Conservation (phyloP, 106 monocot genomes). For the Platanthera zijinensis region DNA sequence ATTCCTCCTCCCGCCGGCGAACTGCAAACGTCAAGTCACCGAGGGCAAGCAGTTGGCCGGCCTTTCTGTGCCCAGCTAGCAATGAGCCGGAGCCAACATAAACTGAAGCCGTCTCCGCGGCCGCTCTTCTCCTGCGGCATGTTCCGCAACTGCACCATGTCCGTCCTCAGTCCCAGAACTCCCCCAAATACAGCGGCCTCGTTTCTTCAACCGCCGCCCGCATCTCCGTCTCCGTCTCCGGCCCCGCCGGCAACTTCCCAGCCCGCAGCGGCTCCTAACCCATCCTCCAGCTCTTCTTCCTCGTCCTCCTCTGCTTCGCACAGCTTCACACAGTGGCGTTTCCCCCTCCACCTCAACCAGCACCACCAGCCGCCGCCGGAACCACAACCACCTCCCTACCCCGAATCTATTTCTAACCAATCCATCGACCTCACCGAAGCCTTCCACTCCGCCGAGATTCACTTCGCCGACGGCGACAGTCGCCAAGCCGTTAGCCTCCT, state of each 20-base stretch:
- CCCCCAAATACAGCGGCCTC: conserved; percentile 13
- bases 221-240: conserved; percentile 5
- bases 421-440: conserved; percentile 26
- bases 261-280: conserved; percentile 1
- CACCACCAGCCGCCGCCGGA: neutral
- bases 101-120: conserved; percentile 61
- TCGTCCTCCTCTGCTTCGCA: conserved; percentile 89
- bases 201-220: conserved; percentile 9
- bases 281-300: conserved; percentile 64
- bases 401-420: neutral
- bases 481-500: conserved; percentile 49
- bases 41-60: neutral
- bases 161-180: conserved; percentile 55
- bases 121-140: conserved; percentile 94
- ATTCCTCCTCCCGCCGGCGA: no score
- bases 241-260: neutral
- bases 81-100: conserved; percentile 33
- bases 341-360: conserved; percentile 64
- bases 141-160: conserved; percentile 81
- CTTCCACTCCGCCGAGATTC: conserved; percentile 43
- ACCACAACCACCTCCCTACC: neutral
- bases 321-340: conserved; percentile 96
- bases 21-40: no score
- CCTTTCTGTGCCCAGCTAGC: neutral
- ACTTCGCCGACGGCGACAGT: conserved; percentile 39